Evolutionary conservation across 108 stramenopile genomes (phyloP).

Genomic region (Heterococcus sp.): DNA sequence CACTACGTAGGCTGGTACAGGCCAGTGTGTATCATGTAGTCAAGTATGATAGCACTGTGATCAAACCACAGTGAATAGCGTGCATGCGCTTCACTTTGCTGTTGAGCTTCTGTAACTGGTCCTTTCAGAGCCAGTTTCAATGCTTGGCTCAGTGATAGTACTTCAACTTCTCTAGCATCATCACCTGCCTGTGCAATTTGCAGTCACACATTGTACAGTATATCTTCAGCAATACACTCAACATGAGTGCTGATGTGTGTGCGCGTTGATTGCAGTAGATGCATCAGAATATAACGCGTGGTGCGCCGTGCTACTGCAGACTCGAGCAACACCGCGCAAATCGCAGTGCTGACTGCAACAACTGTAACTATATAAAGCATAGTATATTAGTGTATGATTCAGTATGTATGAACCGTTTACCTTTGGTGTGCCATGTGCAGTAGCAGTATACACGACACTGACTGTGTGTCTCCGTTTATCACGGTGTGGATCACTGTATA

Average conservation of each 20-base stretch:
- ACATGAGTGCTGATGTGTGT: no score
- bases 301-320: no score
- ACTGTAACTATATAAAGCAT: background rate
- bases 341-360: no score
- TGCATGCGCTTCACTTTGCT: no score
- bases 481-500: constrained; percentile 46
- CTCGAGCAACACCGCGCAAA: no score
- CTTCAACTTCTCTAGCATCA: background rate
- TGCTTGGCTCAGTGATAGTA: background rate
- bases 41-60: background rate
- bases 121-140: background rate
- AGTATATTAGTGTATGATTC: background rate
- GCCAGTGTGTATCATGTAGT: no score
- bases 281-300: no score
- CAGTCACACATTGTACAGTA: background rate
- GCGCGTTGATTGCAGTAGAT: no score
- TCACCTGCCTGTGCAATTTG: background rate
- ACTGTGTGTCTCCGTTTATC: constrained; percentile 49
- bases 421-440: background rate
- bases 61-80: background rate
- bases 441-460: constrained; percentile 1
- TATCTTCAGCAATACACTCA: background rate
- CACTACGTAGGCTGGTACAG: no score
- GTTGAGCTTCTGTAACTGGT: no score
- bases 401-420: background rate